Percentiles rank a stretch among this genome's conserved stretches.
These are phyloP conservation scores for Dactylellina leptospora DNA, from an alignment of 2,329 filamentous ascomycete species.

Conservation along the genomic window DNA sequence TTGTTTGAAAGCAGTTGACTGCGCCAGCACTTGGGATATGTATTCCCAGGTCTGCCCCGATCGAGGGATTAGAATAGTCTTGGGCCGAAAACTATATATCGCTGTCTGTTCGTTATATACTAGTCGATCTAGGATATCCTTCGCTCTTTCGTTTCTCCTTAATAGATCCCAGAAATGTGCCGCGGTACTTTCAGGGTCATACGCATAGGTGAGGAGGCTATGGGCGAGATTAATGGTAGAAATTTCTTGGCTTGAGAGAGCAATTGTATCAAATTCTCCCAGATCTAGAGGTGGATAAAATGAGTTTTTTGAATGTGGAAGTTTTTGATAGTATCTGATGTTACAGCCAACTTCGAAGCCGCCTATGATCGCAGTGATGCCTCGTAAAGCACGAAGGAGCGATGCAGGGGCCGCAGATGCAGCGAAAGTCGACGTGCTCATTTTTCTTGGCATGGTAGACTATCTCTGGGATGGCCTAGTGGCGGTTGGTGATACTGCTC, in stretches of 20 bases:
- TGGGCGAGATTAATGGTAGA: constrained; percentile 22
- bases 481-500: too few species aligned
- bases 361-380: constrained; percentile 36
- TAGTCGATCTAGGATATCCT: constrained; percentile 9
- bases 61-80: constrained; percentile 9
- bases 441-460: too few species aligned
- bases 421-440: constrained; percentile 25
- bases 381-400: constrained; percentile 27
- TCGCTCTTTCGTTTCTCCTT: neutral
- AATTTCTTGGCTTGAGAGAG: constrained; percentile 18
- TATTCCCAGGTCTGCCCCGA: constrained; percentile 24
- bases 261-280: constrained; percentile 19
- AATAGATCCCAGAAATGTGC: constrained; percentile 38
- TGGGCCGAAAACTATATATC: neutral
- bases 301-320: constrained; percentile 11
- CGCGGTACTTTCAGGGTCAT: constrained; percentile 14
- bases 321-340: constrained; percentile 13
- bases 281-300: constrained; percentile 24
- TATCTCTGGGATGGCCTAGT: too few species aligned
- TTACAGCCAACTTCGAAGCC: constrained; percentile 27
- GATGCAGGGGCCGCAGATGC: neutral
- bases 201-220: constrained; percentile 30
- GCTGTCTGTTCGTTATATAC: constrained; percentile 6
- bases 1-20: constrained; percentile 15
- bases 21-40: constrained; percentile 23